Evolutionary conservation across 192 early-diverging fungal species (phyloP).

Genomic region (Coemansia sp.): DNA sequence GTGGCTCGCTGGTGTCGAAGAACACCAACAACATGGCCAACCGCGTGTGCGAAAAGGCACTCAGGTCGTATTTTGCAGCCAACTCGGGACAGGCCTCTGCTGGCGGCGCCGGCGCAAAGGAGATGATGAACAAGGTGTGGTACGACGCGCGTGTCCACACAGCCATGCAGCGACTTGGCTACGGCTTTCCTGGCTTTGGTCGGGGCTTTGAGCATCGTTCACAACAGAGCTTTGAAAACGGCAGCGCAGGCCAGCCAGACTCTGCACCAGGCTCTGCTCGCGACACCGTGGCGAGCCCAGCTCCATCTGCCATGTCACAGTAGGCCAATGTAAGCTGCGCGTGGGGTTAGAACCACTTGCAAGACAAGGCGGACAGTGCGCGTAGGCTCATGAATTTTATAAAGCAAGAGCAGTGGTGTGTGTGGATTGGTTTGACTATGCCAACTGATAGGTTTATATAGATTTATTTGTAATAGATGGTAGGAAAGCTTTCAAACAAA

Average conservation of each 20-base stretch:
- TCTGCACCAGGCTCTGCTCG: not conserved
- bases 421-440: too few species aligned
- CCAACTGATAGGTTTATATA: not conserved
- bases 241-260: not conserved
- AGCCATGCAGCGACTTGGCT: constrained; percentile 42
- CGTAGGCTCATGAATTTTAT: not conserved
- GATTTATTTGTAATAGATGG: constrained; percentile 5
- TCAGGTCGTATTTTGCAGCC: constrained; percentile 42
- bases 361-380: not conserved
- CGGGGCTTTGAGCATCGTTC: constrained; percentile 51
- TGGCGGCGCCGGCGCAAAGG: not conserved
- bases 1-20: constrained; percentile 52
- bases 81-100: not conserved
- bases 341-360: not conserved
- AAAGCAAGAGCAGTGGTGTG: not conserved
- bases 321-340: not conserved
- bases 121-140: constrained; percentile 51
- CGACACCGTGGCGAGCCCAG: not conserved
- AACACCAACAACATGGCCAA: constrained; percentile 55
- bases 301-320: not conserved
- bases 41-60: constrained; percentile 53
- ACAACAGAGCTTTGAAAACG: constrained; percentile 48
- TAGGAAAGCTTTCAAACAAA: too few species aligned
- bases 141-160: constrained; percentile 43
- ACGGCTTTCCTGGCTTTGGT: constrained; percentile 48